Evolutionary conservation across 2,329 filamentous ascomycete genomes (phyloP), one percentile per base, ranked within the genome.

Genomic region (Colletotrichum camelliae): DNA sequence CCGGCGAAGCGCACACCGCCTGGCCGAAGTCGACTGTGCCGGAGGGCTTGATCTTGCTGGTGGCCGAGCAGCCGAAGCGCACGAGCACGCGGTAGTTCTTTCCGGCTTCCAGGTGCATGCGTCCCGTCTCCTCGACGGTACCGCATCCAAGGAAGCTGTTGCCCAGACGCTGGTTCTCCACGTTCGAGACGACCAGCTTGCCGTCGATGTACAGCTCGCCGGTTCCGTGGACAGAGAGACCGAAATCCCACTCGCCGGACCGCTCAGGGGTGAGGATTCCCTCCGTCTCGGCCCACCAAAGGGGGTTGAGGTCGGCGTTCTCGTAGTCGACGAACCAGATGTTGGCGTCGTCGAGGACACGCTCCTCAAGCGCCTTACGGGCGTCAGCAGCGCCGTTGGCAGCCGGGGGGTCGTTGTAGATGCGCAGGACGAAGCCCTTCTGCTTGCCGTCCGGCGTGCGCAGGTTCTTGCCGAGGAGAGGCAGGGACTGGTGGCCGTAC

Each of bases 71-170:
- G 4, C 81, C 79, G 69, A 77, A 80, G 78, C 79, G 82, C 37
- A 83, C 77, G 6, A 79, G 79, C n/a, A 84, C 72, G 15, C 79
- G 81, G 71, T 85, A 85, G 8, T 72, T 77, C 37, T 74, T 78
- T 7, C 81, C 82, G 4, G 81, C 81, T 24, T 79, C 77, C 7
- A 85, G 64, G 7, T 77, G 15, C 68, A 77, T 72, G 15, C 70
- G 67, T 13, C 79, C 79, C 12, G 77, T 79, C 57, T 83, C 82
- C 69, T 86, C 83, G 13, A 77, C 80, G 15, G 83, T 84, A 3
- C 83, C 82, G 27, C 81, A 80, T 7, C 82, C 81, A 71, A 87
- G 83, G 70, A 86, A 86, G 33, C 84, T 83, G 0, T 81, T 85
- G 43, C 83, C 85, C 15, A 79, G 80, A 4, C 80, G 80, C 48